Percentiles rank a stretch among this genome's conserved stretches.
These are phyloP conservation scores for Erodium chrysanthum DNA, from an alignment of 441 rosid genomes.

Conservation along the genomic window DNA sequence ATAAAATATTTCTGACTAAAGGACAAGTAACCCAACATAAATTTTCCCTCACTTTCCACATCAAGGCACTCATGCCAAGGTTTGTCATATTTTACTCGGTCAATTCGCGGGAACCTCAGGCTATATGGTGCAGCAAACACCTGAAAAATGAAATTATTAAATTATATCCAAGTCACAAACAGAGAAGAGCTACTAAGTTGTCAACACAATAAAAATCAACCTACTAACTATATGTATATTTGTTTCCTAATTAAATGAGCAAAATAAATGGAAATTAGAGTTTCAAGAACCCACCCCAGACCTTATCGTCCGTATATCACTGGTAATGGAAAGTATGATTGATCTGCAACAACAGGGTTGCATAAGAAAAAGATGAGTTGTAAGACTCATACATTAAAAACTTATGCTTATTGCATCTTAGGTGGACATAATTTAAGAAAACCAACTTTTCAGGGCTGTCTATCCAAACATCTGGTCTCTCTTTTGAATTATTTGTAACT, in stretches of 20 bases:
- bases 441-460: constrained; percentile 92
- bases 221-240: constrained; percentile 7
- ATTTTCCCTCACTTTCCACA: constrained; percentile 58
- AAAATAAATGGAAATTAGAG: constrained; percentile 14
- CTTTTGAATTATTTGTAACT: constrained; percentile 79
- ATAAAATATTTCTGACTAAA: neutral
- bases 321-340: constrained; percentile 72
- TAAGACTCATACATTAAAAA: constrained; percentile 6
- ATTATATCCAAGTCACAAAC: constrained; percentile 1
- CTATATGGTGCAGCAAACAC: constrained; percentile 95
- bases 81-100: constrained; percentile 89
- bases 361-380: constrained; percentile 4
- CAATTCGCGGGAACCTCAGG: constrained; percentile 95
- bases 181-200: constrained; percentile 11
- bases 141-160: constrained; percentile 27
- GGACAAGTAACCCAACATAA: constrained; percentile 1
- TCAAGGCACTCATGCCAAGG: constrained; percentile 97
- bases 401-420: constrained; percentile 14
- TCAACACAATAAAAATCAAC: constrained; percentile 9
- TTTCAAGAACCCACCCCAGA: constrained; percentile 61
- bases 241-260: constrained; percentile 4
- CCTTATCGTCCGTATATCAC: constrained; percentile 88
- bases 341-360: constrained; percentile 48
- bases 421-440: constrained; percentile 17
- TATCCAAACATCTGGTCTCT: constrained; percentile 98